Base-by-base conservation (phyloP, 306 rosid genomes). In the Sphenostylis stenocarpa region DNA sequence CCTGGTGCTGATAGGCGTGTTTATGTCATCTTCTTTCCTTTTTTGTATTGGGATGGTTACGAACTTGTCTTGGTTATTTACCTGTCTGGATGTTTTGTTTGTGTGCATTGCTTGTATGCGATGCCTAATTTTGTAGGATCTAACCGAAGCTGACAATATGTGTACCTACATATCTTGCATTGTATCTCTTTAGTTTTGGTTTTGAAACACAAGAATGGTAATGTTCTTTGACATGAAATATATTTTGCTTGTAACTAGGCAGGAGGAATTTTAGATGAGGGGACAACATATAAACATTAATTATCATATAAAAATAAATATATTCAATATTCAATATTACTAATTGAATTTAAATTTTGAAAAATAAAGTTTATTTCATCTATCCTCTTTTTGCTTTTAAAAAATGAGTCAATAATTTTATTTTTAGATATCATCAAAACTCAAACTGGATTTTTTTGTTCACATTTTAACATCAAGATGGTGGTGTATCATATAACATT, bases 41-140 rank as follows among this genome's bases (percentile, higher is more conserved):
- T 52, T 13, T 26, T 53, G 26, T 13, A 3, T 15, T 19, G 34
- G 48, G 45, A 7, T 51, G 39, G 73, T 66, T 63, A 13, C 71
- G 61, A 66, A 47, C 65, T 33, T 31, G 45, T 73, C 43, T 45
- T 73, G 60, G 14, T 57, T 67, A 28, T 62, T n/a, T 72, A 48
- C 24, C 0, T 51, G 7, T 38, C 11, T 79, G 33, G 3, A 70
- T 16, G 15, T 45, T 77, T 29, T 44, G 69, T 57, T 58, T 57
- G 15, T 45, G 31, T 60, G 21, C 29, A 49, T 51, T 52, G 19
- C 41, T 15, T 38, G 51, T 44, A 34, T 56, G 33, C 52, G 20
- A 19, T 23, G 2, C 52, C 52, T n/a, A 16, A 60, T 33, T 43
- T 70, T 78, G 31, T 19, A 17, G 31, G 72, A 60, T 5, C 17